Conservation (phyloP, 2,329 filamentous ascomycete genomes). For the Penicillium freii region DNA sequence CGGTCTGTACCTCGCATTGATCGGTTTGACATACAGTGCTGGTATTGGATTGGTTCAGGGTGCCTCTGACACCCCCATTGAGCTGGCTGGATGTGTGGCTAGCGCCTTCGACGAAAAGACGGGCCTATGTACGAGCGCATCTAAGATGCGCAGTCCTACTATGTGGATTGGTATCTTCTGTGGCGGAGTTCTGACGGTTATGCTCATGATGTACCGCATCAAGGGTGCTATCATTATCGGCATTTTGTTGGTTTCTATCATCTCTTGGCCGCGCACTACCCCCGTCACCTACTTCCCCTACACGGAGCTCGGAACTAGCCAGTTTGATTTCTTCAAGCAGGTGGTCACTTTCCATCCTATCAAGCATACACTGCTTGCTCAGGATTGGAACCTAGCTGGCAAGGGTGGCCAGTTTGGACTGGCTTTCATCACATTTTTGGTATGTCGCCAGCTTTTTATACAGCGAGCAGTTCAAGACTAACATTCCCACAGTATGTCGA, state of each 20-base stretch:
- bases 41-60: conserved; percentile 79
- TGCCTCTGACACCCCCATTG: conserved; percentile 64
- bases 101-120: conserved; percentile 20
- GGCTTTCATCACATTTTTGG: conserved; percentile 79
- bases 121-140: conserved; percentile 58
- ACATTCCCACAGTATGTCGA: conserved; percentile 64
- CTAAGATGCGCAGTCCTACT: conserved; percentile 76
- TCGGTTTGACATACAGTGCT: conserved; percentile 70
- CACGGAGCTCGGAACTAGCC: conserved; percentile 63
- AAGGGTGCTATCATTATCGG: conserved; percentile 84
- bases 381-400: conserved; percentile 68
- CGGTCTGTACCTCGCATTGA: conserved; percentile 70
- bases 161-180: conserved; percentile 91
- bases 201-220: conserved; percentile 81
- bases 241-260: conserved; percentile 79
- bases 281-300: conserved; percentile 79
- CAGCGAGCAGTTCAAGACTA: neutral
- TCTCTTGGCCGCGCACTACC: conserved; percentile 80
- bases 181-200: conserved; percentile 73
- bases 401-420: conserved; percentile 76
- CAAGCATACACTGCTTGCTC: conserved; percentile 63
- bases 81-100: conserved; percentile 70
- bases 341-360: conserved; percentile 84
- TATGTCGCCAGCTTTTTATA: neutral
- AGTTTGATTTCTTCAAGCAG: conserved; percentile 83